phyloP scores from a whole-genome alignment of 495 filamentous ascomycete species.

The Amniculicola lignicola region DNA sequence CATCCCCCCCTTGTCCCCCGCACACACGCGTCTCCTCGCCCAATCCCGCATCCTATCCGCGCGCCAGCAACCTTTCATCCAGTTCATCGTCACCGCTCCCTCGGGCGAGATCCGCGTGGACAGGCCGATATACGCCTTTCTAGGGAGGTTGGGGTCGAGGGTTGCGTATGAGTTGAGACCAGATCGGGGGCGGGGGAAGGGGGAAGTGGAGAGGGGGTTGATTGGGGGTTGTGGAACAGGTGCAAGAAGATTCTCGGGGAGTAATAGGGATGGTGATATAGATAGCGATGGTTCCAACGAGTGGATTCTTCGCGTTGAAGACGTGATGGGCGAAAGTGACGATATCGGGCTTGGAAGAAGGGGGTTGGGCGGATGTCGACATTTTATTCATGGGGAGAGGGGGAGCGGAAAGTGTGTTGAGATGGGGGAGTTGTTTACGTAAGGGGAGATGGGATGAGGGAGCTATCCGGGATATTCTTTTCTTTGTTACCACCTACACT shows the following conservation, averaged over 20 bases:
- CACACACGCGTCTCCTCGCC: slow-evolving; percentile 32
- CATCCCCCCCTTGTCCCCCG: not conserved
- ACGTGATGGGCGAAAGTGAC: slow-evolving; percentile 43
- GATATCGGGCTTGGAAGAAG: no score
- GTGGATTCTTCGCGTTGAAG: slow-evolving; percentile 51
- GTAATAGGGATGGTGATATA: slow-evolving; percentile 31
- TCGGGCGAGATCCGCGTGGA: slow-evolving; percentile 43
- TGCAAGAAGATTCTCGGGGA: no score
- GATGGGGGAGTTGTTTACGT: no score
- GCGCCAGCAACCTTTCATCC: slow-evolving; percentile 50
- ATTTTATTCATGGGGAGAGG: no score
- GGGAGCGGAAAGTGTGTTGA: no score
- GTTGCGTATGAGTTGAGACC: slow-evolving; percentile 59
- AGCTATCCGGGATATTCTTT: no score
- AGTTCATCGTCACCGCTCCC: slow-evolving; percentile 53
- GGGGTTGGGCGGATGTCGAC: no score
- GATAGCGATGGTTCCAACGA: slow-evolving; percentile 39
- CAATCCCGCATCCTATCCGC: slow-evolving; percentile 52
- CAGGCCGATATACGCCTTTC: slow-evolving; percentile 54
- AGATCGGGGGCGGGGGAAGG: slow-evolving; percentile 38
- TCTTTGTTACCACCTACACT: no score
- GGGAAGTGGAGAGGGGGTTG: slow-evolving; percentile 45
- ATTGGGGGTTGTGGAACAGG: no score
- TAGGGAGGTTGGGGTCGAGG: slow-evolving; percentile 55
- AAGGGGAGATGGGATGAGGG: no score